phyloP scores from a whole-genome alignment of 208 protist genomes.

The Crithidia thermophila region DNA sequence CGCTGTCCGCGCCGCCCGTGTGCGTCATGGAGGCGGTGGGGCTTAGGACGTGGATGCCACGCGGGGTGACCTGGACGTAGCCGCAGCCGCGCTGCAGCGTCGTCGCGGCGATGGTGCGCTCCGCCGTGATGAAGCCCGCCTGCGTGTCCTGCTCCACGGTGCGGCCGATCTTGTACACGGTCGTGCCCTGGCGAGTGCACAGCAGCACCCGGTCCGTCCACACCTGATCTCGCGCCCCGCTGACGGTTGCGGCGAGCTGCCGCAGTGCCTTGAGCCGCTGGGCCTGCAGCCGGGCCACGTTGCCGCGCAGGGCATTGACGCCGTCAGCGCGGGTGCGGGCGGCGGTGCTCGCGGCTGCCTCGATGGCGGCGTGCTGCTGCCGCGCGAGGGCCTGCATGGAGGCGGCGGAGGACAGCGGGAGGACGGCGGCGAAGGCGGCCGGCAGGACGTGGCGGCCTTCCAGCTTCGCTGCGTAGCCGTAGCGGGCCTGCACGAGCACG shows the following conservation, averaged over 20 bases:
- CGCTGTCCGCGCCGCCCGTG: slow-evolving; percentile 2
- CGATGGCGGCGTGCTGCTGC: slow-evolving; percentile 49
- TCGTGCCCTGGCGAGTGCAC: slow-evolving; percentile 66
- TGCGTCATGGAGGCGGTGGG: neutral
- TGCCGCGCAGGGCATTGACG: slow-evolving; percentile 4
- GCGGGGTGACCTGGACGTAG: slow-evolving; percentile 79
- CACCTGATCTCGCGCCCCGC: slow-evolving; percentile 27
- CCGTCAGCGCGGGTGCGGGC: neutral
- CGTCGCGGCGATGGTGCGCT: slow-evolving; percentile 72
- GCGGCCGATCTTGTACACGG: slow-evolving; percentile 50
- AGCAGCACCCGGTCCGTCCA: slow-evolving; percentile 53
- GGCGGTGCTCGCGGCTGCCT: slow-evolving; percentile 21
- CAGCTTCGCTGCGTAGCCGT: slow-evolving; percentile 70
- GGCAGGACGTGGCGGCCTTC: slow-evolving; percentile 58
- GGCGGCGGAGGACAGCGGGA: slow-evolving; percentile 50
- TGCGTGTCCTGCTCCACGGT: slow-evolving; percentile 65
- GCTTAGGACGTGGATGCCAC: slow-evolving; percentile 54
- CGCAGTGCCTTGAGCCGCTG: slow-evolving; percentile 34
- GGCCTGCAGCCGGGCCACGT: slow-evolving; percentile 18
- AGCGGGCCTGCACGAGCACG: slow-evolving; percentile 65
- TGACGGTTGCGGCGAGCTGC: slow-evolving; percentile 28
- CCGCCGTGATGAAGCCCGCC: slow-evolving; percentile 58
- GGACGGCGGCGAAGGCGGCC: slow-evolving; percentile 44
- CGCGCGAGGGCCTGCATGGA: slow-evolving; percentile 50
- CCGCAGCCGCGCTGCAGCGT: slow-evolving; percentile 69